Evolutionary conservation across 139 green algal genomes (phyloP).

Genomic region (Coelastrella sp.): DNA sequence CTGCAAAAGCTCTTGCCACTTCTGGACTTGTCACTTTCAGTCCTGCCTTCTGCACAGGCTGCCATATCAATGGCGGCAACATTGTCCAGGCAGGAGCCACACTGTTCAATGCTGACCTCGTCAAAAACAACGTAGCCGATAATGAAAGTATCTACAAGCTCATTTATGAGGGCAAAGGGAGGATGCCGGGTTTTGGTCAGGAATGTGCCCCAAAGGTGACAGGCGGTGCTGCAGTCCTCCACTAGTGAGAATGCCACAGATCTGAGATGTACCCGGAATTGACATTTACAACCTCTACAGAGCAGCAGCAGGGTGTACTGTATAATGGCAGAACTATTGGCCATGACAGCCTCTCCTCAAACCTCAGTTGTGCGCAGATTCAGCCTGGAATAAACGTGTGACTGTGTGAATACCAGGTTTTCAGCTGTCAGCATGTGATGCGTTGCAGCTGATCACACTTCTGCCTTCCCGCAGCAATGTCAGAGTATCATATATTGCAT

Average conservation of each 20-base stretch:
- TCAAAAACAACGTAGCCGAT: conserved; percentile 62
- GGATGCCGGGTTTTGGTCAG: conserved; percentile 87
- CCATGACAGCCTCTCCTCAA: no score
- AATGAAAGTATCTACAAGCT: conserved; percentile 74
- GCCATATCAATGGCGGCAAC: conserved; percentile 84
- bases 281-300: background rate
- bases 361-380: no score
- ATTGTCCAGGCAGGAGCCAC: conserved; percentile 73
- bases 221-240: background rate
- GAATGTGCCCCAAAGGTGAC: conserved; percentile 79
- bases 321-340: background rate
- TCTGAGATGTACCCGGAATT: background rate
- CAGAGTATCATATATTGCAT: background rate
- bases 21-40: background rate
- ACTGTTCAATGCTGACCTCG: conserved; percentile 65
- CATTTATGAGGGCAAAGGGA: conserved; percentile 81
- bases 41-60: conserved; percentile 57
- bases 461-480: background rate
- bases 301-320: background rate
- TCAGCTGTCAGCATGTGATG: background rate
- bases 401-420: background rate
- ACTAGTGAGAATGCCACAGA: background rate
- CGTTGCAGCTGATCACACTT: background rate
- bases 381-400: background rate
- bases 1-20: background rate